These are phyloP conservation scores for Trametes coccinea DNA, from an alignment of 768 basidiomycete genomes.

Conservation along the genomic window DNA sequence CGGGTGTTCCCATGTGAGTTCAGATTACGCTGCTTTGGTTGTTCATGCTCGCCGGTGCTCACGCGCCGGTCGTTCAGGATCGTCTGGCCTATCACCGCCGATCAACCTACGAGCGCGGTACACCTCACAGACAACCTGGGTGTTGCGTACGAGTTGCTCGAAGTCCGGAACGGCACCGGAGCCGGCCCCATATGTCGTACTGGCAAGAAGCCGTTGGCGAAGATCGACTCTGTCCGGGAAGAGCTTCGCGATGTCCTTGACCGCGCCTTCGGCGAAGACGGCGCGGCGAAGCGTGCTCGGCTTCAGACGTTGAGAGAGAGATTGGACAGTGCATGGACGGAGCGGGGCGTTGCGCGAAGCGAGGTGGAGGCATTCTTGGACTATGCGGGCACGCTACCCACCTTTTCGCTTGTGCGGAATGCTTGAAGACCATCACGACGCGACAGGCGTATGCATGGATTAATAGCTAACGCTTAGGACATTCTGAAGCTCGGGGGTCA, in stretches of 20 bases:
- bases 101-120: conserved; percentile 28
- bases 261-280: conserved; percentile 28
- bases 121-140: conserved; percentile 25
- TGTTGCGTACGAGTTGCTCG: conserved; percentile 29
- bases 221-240: conserved; percentile 23
- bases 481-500: too few species aligned
- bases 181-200: conserved; percentile 1
- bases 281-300: conserved; percentile 27
- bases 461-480: too few species aligned
- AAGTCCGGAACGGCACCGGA: conserved; percentile 26
- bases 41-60: background rate
- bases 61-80: background rate
- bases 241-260: conserved; percentile 25
- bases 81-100: conserved; percentile 27
- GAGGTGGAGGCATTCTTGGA: conserved; percentile 7
- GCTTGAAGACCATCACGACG: too few species aligned
- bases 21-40: background rate
- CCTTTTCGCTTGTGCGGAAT: too few species aligned
- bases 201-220: conserved; percentile 23
- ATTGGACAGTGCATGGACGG: conserved; percentile 8
- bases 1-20: conserved; percentile 8
- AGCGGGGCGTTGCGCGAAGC: background rate
- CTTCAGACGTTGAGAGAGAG: conserved; percentile 10
- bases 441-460: too few species aligned
- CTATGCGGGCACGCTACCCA: background rate